Evolutionary conservation across 108 stramenopile species (phyloP), one percentile per base, ranked within the genome.

Genomic region (Skeletonema marinoi): DNA sequence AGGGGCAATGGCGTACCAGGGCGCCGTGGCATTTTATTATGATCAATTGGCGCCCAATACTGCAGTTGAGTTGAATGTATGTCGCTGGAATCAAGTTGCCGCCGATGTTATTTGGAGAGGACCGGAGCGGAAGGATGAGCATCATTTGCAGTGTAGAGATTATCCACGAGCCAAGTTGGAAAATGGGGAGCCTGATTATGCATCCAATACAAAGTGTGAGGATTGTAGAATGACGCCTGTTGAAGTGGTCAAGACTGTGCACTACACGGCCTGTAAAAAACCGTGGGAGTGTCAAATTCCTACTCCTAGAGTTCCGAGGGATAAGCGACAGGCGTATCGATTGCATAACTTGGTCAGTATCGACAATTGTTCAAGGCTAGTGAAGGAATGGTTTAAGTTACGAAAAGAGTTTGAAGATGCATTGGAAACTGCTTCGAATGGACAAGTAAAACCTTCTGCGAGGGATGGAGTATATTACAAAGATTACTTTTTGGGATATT

Each of bases 181-280:
- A 10, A 58, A 81, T 35, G 82, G 82, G 12, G 19, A 72, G n/a
- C 77, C 82, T 4, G 88, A 93, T 67, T 82, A 77, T 72, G 78
- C 75, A 19, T 63, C 78, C 2, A 75, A 82, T 29, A 69, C 60
- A 6, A 35, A 35, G 0, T 96, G 95, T 68, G 84, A 93, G 48
- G 91, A 96, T 68, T 96, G 95, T 74, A 81, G 86, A 14, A 31
- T 78, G 17, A 84, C 74, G 1, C 32, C 78, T 54, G 11, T 89
- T 21, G 74, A 63, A 16, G 75, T 83, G 51, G 77, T 97, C 7
- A 72, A 86, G 38, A 72, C 78, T 14, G 80, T 80, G 5, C 96
- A 97, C 80, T 93, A 91, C 60, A 96, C 96, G 17, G 82, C 89
- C 29, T 97, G 96, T 75, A 80, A 81, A 60, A 97, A 97, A 68